phyloP scores from a whole-genome alignment of 1,284 basidiomycete genomes.

The Puccinia triticina region DNA sequence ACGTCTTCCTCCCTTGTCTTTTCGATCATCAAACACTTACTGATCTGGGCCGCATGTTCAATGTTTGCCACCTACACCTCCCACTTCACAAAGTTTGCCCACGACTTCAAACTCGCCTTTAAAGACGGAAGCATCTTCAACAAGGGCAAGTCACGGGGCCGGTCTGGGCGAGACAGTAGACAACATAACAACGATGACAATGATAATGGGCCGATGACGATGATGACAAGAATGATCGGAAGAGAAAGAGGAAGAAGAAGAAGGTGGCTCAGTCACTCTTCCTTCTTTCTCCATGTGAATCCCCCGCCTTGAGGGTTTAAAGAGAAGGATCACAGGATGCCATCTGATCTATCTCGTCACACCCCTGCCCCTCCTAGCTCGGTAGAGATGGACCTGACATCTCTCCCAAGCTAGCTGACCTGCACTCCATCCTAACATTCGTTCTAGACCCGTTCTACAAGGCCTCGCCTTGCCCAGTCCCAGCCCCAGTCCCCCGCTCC shows the following conservation, averaged over 20 bases:
- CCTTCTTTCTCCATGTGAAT: too few species aligned
- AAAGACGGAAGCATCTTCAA: slow-evolving; percentile 54
- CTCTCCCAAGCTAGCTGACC: too few species aligned
- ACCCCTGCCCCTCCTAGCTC: too few species aligned
- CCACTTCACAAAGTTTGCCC: slow-evolving; percentile 74
- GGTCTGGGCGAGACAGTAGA: slow-evolving; percentile 51
- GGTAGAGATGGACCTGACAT: too few species aligned
- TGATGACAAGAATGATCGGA: slow-evolving; percentile 64
- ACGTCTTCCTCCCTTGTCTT: not conserved
- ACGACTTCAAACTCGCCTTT: slow-evolving; percentile 67
- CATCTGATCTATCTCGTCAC: too few species aligned
- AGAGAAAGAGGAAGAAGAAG: slow-evolving; percentile 76
- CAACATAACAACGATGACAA: not conserved
- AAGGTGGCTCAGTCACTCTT: too few species aligned
- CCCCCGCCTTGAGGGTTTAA: too few species aligned
- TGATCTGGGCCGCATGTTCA: slow-evolving; percentile 69
- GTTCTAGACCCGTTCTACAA: too few species aligned
- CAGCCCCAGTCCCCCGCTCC: too few species aligned
- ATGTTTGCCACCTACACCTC: slow-evolving; percentile 72
- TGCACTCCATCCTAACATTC: too few species aligned
- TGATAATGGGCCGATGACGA: slow-evolving; percentile 64
- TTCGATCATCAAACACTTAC: not conserved
- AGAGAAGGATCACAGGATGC: too few species aligned
- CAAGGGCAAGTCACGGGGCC: not conserved
- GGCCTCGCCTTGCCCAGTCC: too few species aligned